These are phyloP conservation scores for Russula virescens DNA, from an alignment of 768 basidiomycete species.

Conservation along the genomic window DNA sequence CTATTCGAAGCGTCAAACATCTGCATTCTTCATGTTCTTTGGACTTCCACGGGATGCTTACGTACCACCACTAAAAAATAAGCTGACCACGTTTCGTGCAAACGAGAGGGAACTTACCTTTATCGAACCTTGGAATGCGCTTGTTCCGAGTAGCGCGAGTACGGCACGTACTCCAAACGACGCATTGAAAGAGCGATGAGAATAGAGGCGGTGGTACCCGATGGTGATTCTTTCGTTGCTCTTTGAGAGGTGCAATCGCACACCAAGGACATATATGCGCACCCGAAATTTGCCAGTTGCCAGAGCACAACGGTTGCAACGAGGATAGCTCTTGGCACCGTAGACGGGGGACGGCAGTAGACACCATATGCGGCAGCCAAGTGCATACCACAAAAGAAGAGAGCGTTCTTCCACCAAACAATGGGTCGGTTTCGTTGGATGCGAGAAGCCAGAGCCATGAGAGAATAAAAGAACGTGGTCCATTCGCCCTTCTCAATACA, in stretches of 20 bases:
- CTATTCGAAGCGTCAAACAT: conserved; percentile 52
- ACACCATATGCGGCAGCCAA: conserved; percentile 50
- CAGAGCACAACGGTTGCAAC: conserved; percentile 52
- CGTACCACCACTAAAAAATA: conserved; percentile 23
- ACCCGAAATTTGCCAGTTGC: conserved; percentile 72
- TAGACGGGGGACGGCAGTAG: conserved; percentile 42
- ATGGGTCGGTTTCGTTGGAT: conserved; percentile 8
- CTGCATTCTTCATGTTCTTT: not conserved
- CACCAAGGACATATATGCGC: conserved; percentile 6
- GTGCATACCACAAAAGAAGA: conserved; percentile 55
- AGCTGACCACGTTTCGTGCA: not conserved
- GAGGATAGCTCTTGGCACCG: conserved; percentile 42
- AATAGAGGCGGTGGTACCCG: conserved; percentile 77
- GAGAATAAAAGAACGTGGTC: not conserved
- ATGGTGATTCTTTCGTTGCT: conserved; percentile 50
- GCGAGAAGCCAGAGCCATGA: not conserved
- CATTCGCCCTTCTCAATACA: no score
- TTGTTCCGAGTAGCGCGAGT: conserved; percentile 61
- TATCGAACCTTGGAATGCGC: conserved; percentile 76
- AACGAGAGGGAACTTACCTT: conserved; percentile 40
- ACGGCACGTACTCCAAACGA: conserved; percentile 46
- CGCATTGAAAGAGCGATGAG: conserved; percentile 66
- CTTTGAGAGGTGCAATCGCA: not conserved
- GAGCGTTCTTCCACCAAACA: conserved; percentile 61
- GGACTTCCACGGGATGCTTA: not conserved